Evolutionary conservation across 768 basidiomycete species (phyloP), one percentile per base, ranked within the genome.

Genomic region (Trichaptum fuscoviolaceum): DNA sequence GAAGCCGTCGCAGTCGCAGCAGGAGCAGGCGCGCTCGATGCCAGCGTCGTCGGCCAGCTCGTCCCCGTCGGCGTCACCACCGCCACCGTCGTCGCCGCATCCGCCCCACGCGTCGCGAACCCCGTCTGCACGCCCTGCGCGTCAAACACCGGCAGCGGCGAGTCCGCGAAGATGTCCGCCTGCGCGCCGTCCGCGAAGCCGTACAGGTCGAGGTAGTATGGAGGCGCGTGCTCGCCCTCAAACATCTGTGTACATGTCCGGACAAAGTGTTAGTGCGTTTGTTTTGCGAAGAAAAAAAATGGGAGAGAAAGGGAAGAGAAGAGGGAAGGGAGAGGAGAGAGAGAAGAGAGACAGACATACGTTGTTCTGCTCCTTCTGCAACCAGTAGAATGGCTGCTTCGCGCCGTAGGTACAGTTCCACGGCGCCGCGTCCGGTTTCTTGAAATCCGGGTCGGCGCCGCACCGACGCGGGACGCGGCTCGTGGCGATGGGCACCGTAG

Each of bases 391-490:
- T 0, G 89, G 89, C 63, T 71, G 82, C 70, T 90, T 89, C 18
- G 89, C 85, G 34, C 90, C 89, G 67, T 85, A 88, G 1, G 89
- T 91, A 74, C 90, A 91, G 72, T 91, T 91, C 0, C 81, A 83
- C 1, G 83, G 84, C 18, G 77, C 76, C 0, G 81, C 77, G 24
- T 78, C 66, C 1, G 74, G 69, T 69, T 81, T 85, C 26, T 77
- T 72, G 70, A 84, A 83, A 0, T 72, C 71, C 0, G 82, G 79
- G 67, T 92, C 88, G 7, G 81, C 79, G 0, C 87, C 88, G 67
- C 90, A 92, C 35, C 89, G 83, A 23, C 86, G 82, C n/a, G 90
- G 77, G 18, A 90, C 75, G 68, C 87, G 79, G 35, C 89, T 75
- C 20, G 80, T 78, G 0, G 87, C 87, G 15, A 89, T 77, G 0